phyloP scores from a whole-genome alignment of 441 rosid genomes.

The Jatropha podagrica region DNA sequence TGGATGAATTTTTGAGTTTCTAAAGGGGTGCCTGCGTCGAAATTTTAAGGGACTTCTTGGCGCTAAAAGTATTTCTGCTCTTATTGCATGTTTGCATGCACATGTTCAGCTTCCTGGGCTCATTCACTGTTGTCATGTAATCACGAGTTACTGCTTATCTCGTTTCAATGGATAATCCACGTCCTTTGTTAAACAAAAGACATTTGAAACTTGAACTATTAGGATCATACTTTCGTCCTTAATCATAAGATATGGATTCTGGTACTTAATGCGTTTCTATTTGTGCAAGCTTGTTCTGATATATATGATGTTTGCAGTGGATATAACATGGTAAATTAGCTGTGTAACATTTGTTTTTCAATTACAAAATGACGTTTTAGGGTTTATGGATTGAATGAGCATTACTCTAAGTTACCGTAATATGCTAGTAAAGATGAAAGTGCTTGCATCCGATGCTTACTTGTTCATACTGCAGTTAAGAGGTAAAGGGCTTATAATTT shows the following conservation, averaged over 20 bases:
- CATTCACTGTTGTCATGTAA: neutral
- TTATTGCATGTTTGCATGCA: neutral
- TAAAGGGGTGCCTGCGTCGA: neutral
- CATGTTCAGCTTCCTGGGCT: neutral
- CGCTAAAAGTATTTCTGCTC: conserved; percentile 8
- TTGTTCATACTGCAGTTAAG: neutral
- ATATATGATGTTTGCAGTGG: neutral
- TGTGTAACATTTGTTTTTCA: neutral
- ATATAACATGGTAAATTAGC: neutral
- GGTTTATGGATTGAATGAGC: neutral
- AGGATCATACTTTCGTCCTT: neutral
- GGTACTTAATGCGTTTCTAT: neutral
- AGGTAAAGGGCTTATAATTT: neutral
- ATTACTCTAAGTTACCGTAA: neutral
- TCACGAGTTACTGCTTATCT: neutral
- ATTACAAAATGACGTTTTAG: neutral
- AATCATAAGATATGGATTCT: neutral
- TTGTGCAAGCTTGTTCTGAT: neutral
- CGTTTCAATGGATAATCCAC: neutral
- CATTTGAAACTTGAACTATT: neutral
- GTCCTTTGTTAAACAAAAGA: neutral
- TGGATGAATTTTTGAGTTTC: neutral
- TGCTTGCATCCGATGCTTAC: neutral
- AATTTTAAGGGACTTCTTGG: conserved; percentile 11
- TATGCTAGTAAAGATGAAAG: neutral